Evolutionary conservation across 345 rosid species (phyloP).

Genomic region (Nephelium lappaceum): DNA sequence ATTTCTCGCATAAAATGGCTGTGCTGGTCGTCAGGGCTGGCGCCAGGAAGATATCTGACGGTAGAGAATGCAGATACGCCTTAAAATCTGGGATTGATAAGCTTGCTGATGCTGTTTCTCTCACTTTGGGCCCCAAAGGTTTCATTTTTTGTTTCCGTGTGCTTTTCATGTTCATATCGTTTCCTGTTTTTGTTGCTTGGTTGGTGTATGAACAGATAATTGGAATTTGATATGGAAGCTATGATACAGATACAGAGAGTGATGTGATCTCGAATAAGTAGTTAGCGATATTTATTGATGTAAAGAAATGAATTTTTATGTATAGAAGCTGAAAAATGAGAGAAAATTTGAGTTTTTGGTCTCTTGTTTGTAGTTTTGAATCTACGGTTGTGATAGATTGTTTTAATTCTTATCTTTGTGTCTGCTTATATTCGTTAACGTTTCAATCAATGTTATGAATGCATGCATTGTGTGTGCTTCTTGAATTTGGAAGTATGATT

Average conservation of each 20-base stretch:
- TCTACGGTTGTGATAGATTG: not conserved
- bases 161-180: not conserved
- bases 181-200: not conserved
- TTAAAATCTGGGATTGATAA: slow-evolving; percentile 84
- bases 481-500: not conserved
- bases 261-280: not conserved
- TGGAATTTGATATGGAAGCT: not conserved
- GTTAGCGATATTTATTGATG: not conserved
- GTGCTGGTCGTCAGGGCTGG: slow-evolving; percentile 59
- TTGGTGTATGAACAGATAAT: not conserved
- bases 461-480: not conserved
- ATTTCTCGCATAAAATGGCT: slow-evolving; percentile 27
- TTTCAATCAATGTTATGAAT: not conserved
- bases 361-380: not conserved
- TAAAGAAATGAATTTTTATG: not conserved
- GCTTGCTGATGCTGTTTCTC: slow-evolving; percentile 87
- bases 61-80: slow-evolving; percentile 67
- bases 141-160: not conserved
- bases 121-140: slow-evolving; percentile 86
- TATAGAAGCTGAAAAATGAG: not conserved
- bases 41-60: slow-evolving; percentile 66
- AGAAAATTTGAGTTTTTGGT: not conserved
- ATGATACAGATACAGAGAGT: not conserved
- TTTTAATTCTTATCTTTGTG: not conserved
- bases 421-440: not conserved